Conservation (phyloP, 2,329 filamentous ascomycete genomes). For the Fusarium sterilihyphosum region DNA sequence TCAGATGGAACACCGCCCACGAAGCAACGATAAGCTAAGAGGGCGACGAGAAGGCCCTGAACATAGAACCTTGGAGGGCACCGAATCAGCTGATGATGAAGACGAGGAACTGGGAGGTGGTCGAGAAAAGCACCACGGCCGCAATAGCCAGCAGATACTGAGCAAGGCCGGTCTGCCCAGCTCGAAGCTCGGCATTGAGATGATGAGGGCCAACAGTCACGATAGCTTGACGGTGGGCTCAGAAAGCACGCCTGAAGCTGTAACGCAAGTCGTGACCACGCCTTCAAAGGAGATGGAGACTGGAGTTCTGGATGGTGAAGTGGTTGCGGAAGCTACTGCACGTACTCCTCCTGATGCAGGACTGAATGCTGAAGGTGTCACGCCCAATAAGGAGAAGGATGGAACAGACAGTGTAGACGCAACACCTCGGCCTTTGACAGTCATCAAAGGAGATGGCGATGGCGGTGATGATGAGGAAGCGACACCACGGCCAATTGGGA, state of each 20-base stretch:
- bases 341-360: slow-evolving; percentile 41
- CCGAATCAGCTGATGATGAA: slow-evolving; percentile 92
- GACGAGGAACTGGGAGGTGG: slow-evolving; percentile 82
- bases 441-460: slow-evolving; percentile 17
- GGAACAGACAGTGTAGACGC: slow-evolving; percentile 49
- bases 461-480: slow-evolving; percentile 48
- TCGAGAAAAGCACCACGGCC: slow-evolving; percentile 59
- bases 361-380: slow-evolving; percentile 15
- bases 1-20: slow-evolving; percentile 64
- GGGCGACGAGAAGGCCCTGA: slow-evolving; percentile 81
- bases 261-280: slow-evolving; percentile 62
- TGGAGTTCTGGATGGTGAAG: slow-evolving; percentile 41
- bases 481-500: slow-evolving; percentile 52
- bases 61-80: slow-evolving; percentile 75
- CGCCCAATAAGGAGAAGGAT: slow-evolving; percentile 14
- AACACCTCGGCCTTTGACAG: slow-evolving; percentile 54
- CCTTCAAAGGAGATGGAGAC: slow-evolving; percentile 55
- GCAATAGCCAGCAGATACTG: slow-evolving; percentile 49
- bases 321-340: slow-evolving; percentile 8
- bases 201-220: slow-evolving; percentile 97
- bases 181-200: slow-evolving; percentile 93
- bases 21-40: slow-evolving; percentile 77
- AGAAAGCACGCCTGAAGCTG: slow-evolving; percentile 61
- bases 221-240: slow-evolving; percentile 74
- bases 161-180: slow-evolving; percentile 71